A percentile compares a stretch with the other conserved stretches of the same genome.
Evolutionary conservation across 305 asterid species (phyloP).

Genomic region (Fraxinus ornus): DNA sequence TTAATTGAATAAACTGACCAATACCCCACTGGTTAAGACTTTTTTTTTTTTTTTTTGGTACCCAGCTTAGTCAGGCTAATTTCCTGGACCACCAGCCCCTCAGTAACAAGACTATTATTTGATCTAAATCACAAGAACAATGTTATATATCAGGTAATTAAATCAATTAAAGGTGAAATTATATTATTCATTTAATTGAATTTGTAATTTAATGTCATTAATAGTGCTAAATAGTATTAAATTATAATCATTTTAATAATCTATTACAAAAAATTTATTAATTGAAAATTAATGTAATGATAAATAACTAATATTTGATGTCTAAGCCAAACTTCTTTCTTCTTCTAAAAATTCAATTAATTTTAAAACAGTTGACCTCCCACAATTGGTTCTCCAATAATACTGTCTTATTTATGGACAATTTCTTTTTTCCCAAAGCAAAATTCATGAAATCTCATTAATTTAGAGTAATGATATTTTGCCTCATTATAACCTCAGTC

Average conservation of each 20-base stretch:
- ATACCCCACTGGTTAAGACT: not conserved
- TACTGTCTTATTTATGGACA: not conserved
- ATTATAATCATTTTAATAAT: not conserved
- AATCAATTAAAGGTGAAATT: too few species aligned
- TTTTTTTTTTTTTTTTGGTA: too few species aligned
- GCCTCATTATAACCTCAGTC: too few species aligned
- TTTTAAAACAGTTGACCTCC: not conserved
- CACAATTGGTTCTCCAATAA: not conserved
- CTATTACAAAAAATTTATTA: not conserved
- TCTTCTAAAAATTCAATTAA: not conserved
- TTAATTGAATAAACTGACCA: not conserved
- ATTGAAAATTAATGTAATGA: not conserved
- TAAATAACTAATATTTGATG: not conserved
- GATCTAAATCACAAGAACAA: not conserved
- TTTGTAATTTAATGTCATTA: too few species aligned
- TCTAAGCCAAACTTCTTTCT: not conserved
- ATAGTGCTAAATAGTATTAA: too few species aligned
- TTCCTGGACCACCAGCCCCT: too few species aligned
- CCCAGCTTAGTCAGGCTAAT: too few species aligned
- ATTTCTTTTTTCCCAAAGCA: not conserved
- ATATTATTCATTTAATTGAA: too few species aligned
- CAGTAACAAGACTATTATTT: not conserved
- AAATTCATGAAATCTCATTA: not conserved
- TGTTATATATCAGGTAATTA: too few species aligned
- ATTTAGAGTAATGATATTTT: too few species aligned